Evolutionary conservation across 306 rosid genomes (phyloP), one percentile per base, ranked within the genome.

Genomic region (Styphnolobium japonicum): DNA sequence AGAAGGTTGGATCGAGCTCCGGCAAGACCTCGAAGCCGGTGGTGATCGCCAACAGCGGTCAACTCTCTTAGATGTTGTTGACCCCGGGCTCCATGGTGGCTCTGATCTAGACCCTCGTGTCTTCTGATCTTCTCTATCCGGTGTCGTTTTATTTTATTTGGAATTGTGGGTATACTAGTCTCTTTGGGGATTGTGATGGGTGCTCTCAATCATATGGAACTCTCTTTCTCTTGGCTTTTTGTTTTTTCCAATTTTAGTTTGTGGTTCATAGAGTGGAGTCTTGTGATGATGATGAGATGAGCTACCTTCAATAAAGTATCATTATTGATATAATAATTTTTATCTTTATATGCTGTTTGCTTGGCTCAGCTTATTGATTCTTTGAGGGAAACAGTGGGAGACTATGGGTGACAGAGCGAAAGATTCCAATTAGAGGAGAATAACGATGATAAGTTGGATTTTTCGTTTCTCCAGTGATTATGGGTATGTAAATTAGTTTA

Each of bases 1-100:
- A 95, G 91, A 91, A 86, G 90, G 96, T 95, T 0, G 98, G 98
- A 0, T 92, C 95, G 0, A n/a, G 90, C 71, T 57, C 82, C 15
- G 97, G 98, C 7, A 88, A 65, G 82, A 76, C 88, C 68, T 46
- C 94, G 7, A 91, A 36, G 84, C 86, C 92, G 0, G 98, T 94
- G 21, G 85, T 65, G 0, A 0, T 92, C 11, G 93, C 90, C 5
- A 97, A 94, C 68, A 89, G 92, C 3, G 97, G 97, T 60, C 95
- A 94, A 84, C 93, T 92, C 79, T 79, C 82, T 21, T 90, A 90
- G 80, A 70, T 15, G 42, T 0, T 15, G 3, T n/a, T 29, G 56
- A 51, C 40, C 27, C 14, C 16, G 10, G 58, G 56, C 67, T 6
- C 9, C 7, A 10, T 11, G 72, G 63, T 63, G 52, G 72, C 27